These are phyloP conservation scores for Bremia lactucae DNA, from an alignment of 352 stramenopile species.

Conservation along the genomic window DNA sequence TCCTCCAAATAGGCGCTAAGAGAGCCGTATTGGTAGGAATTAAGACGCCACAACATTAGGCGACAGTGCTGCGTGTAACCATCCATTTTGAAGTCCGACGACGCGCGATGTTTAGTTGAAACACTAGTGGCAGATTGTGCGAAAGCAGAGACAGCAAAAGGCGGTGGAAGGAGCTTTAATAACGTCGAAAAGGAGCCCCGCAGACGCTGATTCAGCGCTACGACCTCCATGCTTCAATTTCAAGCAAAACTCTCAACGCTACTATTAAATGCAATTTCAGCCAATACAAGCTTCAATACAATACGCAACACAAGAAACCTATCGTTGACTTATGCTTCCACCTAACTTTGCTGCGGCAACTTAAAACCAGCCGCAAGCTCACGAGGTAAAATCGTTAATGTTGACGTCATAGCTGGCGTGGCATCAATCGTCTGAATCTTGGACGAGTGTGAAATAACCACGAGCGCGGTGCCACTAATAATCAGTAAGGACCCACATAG, in stretches of 20 bases:
- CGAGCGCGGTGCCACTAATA: slow-evolving; percentile 52
- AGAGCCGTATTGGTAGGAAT: slow-evolving; percentile 54
- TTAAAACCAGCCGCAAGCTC: slow-evolving; percentile 16
- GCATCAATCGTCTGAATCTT: slow-evolving; percentile 80
- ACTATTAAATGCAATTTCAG: too few relatives aligned
- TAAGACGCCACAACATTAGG: slow-evolving; percentile 35
- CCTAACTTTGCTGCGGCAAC: slow-evolving; percentile 6
- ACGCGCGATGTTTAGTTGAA: background rate
- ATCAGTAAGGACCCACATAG: slow-evolving; percentile 53
- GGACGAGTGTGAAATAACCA: slow-evolving; percentile 63
- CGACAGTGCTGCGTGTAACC: slow-evolving; percentile 25
- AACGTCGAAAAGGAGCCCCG: slow-evolving; percentile 48
- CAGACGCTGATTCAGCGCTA: slow-evolving; percentile 57
- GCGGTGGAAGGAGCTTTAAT: slow-evolving; percentile 36
- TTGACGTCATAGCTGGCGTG: slow-evolving; percentile 53
- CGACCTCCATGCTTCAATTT: slow-evolving; percentile 52
- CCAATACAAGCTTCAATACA: too few relatives aligned
- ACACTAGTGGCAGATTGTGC: background rate
- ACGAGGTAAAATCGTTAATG: slow-evolving; percentile 33
- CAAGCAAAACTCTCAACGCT: slow-evolving; percentile 1
- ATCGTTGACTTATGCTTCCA: background rate
- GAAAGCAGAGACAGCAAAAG: slow-evolving; percentile 4
- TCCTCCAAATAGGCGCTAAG: slow-evolving; percentile 40
- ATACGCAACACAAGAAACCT: slow-evolving; percentile 5
- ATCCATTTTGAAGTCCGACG: background rate